Evolutionary conservation across 1,139 yeast species (phyloP).

Genomic region (Protomyces arabidopsidicola): DNA sequence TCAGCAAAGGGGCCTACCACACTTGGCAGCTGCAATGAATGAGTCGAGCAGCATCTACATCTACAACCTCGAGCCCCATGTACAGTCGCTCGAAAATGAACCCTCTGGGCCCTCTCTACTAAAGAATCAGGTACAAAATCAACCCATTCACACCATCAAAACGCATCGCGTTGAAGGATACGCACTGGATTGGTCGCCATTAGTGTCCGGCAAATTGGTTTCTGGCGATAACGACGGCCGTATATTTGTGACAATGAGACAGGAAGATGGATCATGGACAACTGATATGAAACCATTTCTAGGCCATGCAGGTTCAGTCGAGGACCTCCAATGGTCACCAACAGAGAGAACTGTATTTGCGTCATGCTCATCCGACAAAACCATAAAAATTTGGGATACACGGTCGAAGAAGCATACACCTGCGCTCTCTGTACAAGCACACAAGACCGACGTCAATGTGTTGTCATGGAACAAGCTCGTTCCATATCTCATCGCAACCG

Average conservation of each 20-base stretch:
- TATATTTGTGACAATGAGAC: conserved; percentile 60
- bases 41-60: conserved; percentile 88
- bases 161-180: conserved; percentile 97
- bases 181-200: conserved; percentile 94
- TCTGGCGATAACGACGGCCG: conserved; percentile 60
- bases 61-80: conserved; percentile 74
- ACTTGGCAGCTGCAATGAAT: conserved; percentile 79
- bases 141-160: conserved; percentile 79
- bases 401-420: conserved; percentile 79
- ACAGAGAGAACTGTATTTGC: conserved; percentile 91
- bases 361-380: conserved; percentile 87
- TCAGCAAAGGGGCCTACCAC: conserved; percentile 35
- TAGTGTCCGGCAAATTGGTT: conserved; percentile 58
- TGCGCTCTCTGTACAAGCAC: conserved; percentile 77
- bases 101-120: conserved; percentile 41
- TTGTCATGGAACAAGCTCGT: conserved; percentile 92
- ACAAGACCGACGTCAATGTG: conserved; percentile 83
- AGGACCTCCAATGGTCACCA: conserved; percentile 95
- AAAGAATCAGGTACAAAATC: conserved; percentile 70
- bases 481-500: conserved; percentile 82
- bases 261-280: conserved; percentile 68
- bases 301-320: conserved; percentile 61
- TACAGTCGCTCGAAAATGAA: conserved; percentile 79
- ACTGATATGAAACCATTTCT: conserved; percentile 78
- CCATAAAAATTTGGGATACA: conserved; percentile 92